phyloP scores from a whole-genome alignment of 352 stramenopile species.

The Labyrinthula sp. region DNA sequence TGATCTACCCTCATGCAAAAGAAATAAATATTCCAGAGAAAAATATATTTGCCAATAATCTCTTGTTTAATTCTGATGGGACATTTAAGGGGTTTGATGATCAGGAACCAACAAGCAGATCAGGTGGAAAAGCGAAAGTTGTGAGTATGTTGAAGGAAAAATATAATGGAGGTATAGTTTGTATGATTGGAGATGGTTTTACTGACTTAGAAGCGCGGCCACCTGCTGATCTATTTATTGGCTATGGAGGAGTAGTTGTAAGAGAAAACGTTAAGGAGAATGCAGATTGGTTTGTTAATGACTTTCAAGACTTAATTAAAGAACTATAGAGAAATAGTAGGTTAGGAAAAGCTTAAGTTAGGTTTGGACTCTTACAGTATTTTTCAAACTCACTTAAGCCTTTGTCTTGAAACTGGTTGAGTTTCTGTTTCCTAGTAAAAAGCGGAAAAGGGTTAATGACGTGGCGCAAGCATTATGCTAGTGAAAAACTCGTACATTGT shows the following conservation, averaged over 20 bases:
- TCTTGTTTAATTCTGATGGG: slow-evolving; percentile 63
- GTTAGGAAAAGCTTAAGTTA: too few relatives aligned
- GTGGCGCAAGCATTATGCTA: too few relatives aligned
- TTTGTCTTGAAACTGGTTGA: too few relatives aligned
- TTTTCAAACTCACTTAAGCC: too few relatives aligned
- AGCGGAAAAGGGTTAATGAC: too few relatives aligned
- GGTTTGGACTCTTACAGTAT: too few relatives aligned
- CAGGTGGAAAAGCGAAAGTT: slow-evolving; percentile 57
- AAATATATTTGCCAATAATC: slow-evolving; percentile 92
- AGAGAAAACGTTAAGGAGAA: slow-evolving; percentile 69
- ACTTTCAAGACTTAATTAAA: slow-evolving; percentile 68
- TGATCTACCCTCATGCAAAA: slow-evolving; percentile 87
- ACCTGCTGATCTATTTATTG: slow-evolving; percentile 83
- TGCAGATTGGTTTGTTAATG: slow-evolving; percentile 86
- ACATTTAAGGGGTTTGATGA: slow-evolving; percentile 75
- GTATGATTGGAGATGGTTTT: slow-evolving; percentile 95
- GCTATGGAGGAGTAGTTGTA: slow-evolving; percentile 82
- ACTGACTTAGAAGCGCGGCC: slow-evolving; percentile 89
- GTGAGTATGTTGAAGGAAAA: slow-evolving; percentile 59
- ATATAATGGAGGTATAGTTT: slow-evolving; percentile 68
- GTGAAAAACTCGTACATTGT: too few relatives aligned
- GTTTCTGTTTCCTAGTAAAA: too few relatives aligned
- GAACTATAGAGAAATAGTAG: slow-evolving; percentile 38
- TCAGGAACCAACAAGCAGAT: slow-evolving; percentile 67
- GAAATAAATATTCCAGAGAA: slow-evolving; percentile 50